Conservation (phyloP, 345 rosid species). For the Dipteronia sinensis region DNA sequence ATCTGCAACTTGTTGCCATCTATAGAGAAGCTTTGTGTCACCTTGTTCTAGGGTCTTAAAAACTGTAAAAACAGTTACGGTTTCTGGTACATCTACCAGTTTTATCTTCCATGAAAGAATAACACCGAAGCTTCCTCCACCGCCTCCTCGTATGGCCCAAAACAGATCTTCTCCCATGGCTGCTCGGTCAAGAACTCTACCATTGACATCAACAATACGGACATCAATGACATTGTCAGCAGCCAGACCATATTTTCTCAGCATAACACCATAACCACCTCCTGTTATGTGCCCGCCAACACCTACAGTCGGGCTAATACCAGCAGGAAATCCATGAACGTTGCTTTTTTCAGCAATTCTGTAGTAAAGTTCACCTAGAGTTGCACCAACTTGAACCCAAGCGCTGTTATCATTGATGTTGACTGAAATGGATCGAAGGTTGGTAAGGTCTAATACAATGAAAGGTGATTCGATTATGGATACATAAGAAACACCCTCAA, state of each 20-base stretch:
- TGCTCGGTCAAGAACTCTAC: background rate
- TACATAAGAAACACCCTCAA: background rate
- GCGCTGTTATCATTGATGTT: background rate
- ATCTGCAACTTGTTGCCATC: background rate
- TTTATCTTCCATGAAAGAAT: constrained; percentile 59
- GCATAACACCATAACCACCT: background rate
- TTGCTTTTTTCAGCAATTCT: background rate
- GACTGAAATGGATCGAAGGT: background rate
- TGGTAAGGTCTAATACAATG: background rate
- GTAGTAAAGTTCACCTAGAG: background rate
- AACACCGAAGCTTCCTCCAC: constrained; percentile 12
- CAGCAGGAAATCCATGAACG: background rate
- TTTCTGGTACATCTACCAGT: constrained; percentile 65
- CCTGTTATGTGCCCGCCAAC: background rate
- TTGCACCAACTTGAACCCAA: background rate
- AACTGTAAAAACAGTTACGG: constrained; percentile 22
- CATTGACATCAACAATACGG: background rate
- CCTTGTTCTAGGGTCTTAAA: background rate
- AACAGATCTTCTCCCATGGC: constrained; percentile 1
- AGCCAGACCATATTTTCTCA: constrained; percentile 1
- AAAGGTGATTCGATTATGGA: background rate
- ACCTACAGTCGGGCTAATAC: background rate
- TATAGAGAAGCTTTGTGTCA: background rate
- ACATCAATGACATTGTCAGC: background rate
- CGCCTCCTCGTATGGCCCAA: background rate